phyloP scores from a whole-genome alignment of 78 protist species.

The Bodo saltans region DNA sequence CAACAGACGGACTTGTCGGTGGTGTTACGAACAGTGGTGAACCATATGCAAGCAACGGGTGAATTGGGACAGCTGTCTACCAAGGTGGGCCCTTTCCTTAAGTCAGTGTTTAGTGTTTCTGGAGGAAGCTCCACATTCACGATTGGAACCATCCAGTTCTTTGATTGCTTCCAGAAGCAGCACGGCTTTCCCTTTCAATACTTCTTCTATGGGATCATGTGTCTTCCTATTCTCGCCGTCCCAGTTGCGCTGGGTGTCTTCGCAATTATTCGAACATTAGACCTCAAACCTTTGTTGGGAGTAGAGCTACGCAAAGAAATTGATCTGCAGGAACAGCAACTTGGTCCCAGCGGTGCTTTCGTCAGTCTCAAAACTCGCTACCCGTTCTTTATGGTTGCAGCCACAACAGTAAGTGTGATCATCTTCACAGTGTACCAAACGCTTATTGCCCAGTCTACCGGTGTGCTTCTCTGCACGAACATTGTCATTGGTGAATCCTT shows the following conservation, averaged over 20 bases:
- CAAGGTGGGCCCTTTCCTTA: not conserved
- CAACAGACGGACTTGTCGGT: not conserved
- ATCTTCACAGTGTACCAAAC: conserved; percentile 1
- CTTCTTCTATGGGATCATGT: not conserved
- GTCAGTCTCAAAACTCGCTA: not conserved
- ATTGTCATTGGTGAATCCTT: not conserved
- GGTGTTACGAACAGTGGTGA: not conserved
- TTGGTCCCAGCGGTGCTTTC: not conserved
- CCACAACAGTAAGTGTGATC: not conserved
- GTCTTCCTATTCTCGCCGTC: not conserved
- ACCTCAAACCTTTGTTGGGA: not conserved
- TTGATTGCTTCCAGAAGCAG: not conserved
- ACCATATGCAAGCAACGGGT: conserved; percentile 2
- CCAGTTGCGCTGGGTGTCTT: not conserved
- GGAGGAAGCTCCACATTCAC: not conserved
- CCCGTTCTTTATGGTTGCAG: not conserved
- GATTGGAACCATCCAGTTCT: not conserved
- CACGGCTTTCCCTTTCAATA: not conserved
- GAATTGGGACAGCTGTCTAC: not conserved
- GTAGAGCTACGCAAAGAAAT: not conserved
- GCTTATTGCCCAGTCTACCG: not conserved
- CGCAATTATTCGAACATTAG: not conserved
- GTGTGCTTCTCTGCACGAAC: conserved; percentile 1
- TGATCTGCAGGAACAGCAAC: not conserved
- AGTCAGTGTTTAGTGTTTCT: not conserved